Evolutionary conservation across 192 early-diverging fungal genomes (phyloP).

Genomic region (Coemansia sp.): DNA sequence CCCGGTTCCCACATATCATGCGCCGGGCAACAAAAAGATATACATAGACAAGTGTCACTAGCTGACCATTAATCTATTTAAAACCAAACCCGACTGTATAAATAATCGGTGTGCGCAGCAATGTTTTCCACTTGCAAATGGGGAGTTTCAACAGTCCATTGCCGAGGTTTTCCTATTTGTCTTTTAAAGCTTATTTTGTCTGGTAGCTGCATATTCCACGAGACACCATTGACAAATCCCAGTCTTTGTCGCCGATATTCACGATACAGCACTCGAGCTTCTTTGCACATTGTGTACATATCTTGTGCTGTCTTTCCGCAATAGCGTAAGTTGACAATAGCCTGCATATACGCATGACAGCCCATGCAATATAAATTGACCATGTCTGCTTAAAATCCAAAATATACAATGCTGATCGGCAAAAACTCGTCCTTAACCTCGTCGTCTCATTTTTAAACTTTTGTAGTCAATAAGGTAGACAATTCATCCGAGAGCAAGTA

Average conservation of each 20-base stretch:
- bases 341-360: neutral
- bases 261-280: neutral
- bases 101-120: neutral
- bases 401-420: neutral
- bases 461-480: too few relatives aligned
- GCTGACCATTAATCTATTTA: neutral
- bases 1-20: neutral
- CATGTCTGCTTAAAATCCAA: neutral
- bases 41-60: constrained; percentile 7
- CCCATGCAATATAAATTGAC: neutral
- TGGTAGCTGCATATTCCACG: neutral
- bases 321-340: constrained; percentile 1
- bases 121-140: neutral
- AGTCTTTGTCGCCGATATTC: neutral
- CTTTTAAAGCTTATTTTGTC: neutral
- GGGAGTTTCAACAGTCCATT: neutral
- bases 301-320: neutral
- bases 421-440: too few relatives aligned
- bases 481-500: too few relatives aligned
- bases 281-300: constrained; percentile 5
- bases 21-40: neutral
- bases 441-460: too few relatives aligned
- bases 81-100: neutral
- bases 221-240: neutral
- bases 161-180: neutral